Evolutionary conservation across 139 green algal genomes (phyloP).

Genomic region (Chlamydomonas sp.): DNA sequence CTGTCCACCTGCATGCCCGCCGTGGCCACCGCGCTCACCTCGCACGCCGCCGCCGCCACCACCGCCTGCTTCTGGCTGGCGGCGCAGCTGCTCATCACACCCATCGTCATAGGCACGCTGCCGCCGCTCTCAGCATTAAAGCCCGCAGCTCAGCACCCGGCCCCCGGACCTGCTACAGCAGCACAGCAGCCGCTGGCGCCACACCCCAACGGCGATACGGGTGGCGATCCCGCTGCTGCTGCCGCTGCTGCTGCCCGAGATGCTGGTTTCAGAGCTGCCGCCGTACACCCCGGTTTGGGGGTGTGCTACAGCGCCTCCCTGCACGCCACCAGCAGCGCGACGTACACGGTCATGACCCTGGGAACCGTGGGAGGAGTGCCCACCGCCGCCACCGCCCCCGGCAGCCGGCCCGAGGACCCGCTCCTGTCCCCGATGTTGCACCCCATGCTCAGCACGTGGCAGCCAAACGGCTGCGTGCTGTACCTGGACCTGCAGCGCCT

Average conservation of each 20-base stretch:
- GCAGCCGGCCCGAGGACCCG: constrained; percentile 1
- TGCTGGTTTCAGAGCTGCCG: too few relatives aligned
- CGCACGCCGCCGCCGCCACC: constrained; percentile 26
- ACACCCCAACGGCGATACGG: too few relatives aligned
- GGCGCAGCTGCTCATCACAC: constrained; percentile 27
- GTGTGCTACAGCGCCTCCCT: constrained; percentile 18
- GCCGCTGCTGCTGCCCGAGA: too few relatives aligned
- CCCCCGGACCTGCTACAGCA: not conserved
- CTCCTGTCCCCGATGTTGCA: constrained; percentile 9
- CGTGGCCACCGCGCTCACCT: constrained; percentile 13
- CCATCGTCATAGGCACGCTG: constrained; percentile 2
- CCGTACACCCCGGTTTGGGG: too few relatives aligned
- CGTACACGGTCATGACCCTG: constrained; percentile 12
- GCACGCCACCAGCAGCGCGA: constrained; percentile 8
- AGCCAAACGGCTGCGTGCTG: constrained; percentile 7
- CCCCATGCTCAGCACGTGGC: constrained; percentile 21
- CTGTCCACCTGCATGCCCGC: constrained; percentile 14
- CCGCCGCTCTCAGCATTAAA: not conserved
- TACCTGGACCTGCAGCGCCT: constrained; percentile 6
- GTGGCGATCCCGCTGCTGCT: too few relatives aligned
- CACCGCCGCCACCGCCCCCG: not conserved
- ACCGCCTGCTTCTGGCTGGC: constrained; percentile 24
- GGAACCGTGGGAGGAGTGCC: not conserved
- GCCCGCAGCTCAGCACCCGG: not conserved
- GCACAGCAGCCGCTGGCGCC: not conserved